Percentiles rank a stretch among this genome's conserved stretches.
phyloP scores from a whole-genome alignment of 1,139 yeast species.

The Sugiyamaella paludigena region DNA sequence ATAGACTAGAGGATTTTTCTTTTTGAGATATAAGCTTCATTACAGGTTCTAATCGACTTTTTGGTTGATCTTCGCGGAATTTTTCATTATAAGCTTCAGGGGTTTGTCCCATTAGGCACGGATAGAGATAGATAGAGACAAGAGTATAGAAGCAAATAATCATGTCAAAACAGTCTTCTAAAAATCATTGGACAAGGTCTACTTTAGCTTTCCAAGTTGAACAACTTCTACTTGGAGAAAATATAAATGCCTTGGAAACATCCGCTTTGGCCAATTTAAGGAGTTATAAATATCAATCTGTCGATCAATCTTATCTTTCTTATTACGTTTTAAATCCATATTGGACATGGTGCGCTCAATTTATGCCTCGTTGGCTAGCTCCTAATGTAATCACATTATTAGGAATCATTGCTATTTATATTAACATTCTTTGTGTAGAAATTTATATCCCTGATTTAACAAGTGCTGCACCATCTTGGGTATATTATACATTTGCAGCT shows the following conservation, averaged over 20 bases:
- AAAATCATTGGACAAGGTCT: conserved; percentile 13
- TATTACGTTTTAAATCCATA: conserved; percentile 63
- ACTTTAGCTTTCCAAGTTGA: conserved; percentile 19
- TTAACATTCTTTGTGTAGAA: conserved; percentile 53
- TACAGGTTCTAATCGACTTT: too few species aligned
- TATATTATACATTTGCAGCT: conserved; percentile 63
- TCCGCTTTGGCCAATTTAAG: conserved; percentile 28
- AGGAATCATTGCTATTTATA: conserved; percentile 59
- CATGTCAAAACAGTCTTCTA: background rate
- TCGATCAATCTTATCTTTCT: conserved; percentile 67
- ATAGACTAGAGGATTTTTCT: too few species aligned
- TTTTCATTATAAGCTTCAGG: too few species aligned
- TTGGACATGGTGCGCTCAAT: conserved; percentile 65
- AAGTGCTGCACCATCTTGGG: conserved; percentile 59
- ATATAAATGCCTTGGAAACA: conserved; percentile 26
- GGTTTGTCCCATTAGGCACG: too few species aligned
- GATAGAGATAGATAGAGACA: too few species aligned
- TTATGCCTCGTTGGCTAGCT: conserved; percentile 73
- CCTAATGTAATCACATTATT: conserved; percentile 72
- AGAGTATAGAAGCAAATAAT: too few species aligned
- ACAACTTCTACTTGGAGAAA: conserved; percentile 22
- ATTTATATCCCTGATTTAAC: conserved; percentile 58
- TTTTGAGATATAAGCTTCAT: too few species aligned
- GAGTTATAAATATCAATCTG: conserved; percentile 42
- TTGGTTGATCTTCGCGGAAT: too few species aligned